phyloP scores from a whole-genome alignment of 306 rosid species.

The Ormosia emarginata region DNA sequence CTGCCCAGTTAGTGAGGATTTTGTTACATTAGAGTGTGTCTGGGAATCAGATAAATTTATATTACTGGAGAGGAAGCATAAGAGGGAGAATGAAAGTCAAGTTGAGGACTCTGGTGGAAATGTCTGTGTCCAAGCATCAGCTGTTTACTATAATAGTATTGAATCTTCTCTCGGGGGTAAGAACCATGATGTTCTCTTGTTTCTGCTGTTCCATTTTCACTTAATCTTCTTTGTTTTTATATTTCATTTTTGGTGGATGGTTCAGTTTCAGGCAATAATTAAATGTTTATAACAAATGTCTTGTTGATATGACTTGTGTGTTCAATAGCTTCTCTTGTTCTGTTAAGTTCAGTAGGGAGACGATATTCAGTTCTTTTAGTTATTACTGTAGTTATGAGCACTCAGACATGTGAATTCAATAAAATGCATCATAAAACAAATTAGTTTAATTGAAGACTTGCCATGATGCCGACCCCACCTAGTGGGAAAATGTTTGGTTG shows the following conservation, averaged over 20 bases:
- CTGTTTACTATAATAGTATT: slow-evolving; percentile 48
- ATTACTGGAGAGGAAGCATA: slow-evolving; percentile 49
- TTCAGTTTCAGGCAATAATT: slow-evolving; percentile 3
- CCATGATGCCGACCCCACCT: too few species aligned
- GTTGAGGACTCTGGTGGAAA: slow-evolving; percentile 36
- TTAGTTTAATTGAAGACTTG: background rate
- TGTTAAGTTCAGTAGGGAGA: background rate
- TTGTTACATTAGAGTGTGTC: slow-evolving; percentile 54
- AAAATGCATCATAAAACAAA: background rate
- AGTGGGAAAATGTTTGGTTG: too few species aligned
- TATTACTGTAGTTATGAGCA: background rate
- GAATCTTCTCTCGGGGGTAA: slow-evolving; percentile 62
- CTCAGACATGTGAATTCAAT: background rate
- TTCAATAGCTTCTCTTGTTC: background rate
- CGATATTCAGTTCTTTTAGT: background rate
- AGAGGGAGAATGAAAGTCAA: slow-evolving; percentile 35
- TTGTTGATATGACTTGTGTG: background rate
- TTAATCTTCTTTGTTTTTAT: background rate
- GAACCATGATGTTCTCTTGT: slow-evolving; percentile 14
- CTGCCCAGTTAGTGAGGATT: slow-evolving; percentile 63
- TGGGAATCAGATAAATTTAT: slow-evolving; percentile 72
- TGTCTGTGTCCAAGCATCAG: slow-evolving; percentile 31
- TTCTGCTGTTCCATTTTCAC: background rate
- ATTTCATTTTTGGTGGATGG: background rate
- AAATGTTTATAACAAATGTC: background rate